Evolutionary conservation across 768 basidiomycete genomes (phyloP).

Genomic region (Boletus rufocinnamomeus): DNA sequence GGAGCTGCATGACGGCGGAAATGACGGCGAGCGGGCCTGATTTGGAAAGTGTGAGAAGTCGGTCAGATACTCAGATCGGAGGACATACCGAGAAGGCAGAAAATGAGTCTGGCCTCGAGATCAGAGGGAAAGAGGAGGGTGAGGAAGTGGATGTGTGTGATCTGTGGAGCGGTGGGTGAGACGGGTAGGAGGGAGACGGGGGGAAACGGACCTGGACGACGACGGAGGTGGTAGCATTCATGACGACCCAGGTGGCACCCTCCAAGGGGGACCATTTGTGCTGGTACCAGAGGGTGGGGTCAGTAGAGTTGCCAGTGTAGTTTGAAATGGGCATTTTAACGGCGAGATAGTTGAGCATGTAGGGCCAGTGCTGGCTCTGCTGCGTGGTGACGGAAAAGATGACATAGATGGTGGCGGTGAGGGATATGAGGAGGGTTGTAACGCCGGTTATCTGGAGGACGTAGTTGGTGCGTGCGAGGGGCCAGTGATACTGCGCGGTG

Average conservation of each 20-base stretch:
- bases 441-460: constrained; percentile 86
- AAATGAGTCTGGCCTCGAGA: constrained; percentile 85
- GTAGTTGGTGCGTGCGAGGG: constrained; percentile 91
- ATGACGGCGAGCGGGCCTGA: constrained; percentile 82
- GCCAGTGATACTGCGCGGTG: constrained; percentile 95
- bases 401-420: constrained; percentile 76
- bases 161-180: constrained; percentile 45
- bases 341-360: constrained; percentile 92
- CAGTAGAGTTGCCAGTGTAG: constrained; percentile 14
- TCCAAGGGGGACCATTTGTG: constrained; percentile 62
- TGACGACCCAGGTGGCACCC: constrained; percentile 77
- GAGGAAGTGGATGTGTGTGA: constrained; percentile 97
- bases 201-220: constrained; percentile 72
- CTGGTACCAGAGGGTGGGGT: constrained; percentile 29
- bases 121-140: constrained; percentile 92
- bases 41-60: neutral
- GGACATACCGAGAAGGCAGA: constrained; percentile 70
- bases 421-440: constrained; percentile 72
- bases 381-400: constrained; percentile 59
- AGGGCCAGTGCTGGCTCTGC: constrained; percentile 84
- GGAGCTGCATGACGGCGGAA: constrained; percentile 80
- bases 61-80: fast-evolving
- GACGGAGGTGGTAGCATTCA: constrained; percentile 83
- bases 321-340: constrained; percentile 55
- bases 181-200: too few species aligned